These are phyloP conservation scores for Pseudogymnoascus sp. DNA, from an alignment of 2,329 filamentous ascomycete species.

Conservation along the genomic window DNA sequence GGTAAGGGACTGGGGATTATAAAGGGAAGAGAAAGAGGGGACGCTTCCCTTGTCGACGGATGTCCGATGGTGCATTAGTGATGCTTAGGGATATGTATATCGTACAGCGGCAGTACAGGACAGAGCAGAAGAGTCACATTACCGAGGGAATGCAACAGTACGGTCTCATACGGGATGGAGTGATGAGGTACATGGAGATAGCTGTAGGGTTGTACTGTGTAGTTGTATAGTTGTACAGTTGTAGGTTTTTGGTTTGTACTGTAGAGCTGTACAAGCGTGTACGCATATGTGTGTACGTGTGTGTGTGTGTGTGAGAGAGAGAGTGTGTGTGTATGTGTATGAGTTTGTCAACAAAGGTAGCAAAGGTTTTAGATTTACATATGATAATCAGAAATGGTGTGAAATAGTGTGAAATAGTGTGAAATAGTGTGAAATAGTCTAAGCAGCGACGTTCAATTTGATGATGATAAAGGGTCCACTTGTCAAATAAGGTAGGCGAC, in stretches of 20 bases:
- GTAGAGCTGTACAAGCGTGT: background rate
- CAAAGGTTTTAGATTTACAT: background rate
- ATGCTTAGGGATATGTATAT: background rate
- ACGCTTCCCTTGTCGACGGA: background rate
- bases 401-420: too few species aligned
- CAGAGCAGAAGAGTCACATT: background rate
- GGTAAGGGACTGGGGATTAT: background rate
- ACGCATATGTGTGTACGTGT: background rate
- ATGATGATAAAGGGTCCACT: background rate
- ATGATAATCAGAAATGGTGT: background rate
- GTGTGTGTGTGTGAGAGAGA: background rate
- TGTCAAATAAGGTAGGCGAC: constrained; percentile 10
- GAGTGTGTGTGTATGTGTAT: background rate
- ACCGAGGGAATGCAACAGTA: background rate
- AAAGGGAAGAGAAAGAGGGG: background rate
- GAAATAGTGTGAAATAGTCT: too few species aligned
- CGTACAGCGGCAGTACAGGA: background rate
- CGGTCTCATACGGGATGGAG: background rate
- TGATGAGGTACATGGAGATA: background rate
- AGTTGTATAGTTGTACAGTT: background rate
- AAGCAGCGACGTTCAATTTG: background rate
- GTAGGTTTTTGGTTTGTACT: background rate
- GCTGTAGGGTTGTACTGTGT: background rate
- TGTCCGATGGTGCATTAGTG: background rate
- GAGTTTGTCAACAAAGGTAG: background rate